Conservation (phyloP, 2,329 filamentous ascomycete species). For the Talaromyces funiculosus region DNA sequence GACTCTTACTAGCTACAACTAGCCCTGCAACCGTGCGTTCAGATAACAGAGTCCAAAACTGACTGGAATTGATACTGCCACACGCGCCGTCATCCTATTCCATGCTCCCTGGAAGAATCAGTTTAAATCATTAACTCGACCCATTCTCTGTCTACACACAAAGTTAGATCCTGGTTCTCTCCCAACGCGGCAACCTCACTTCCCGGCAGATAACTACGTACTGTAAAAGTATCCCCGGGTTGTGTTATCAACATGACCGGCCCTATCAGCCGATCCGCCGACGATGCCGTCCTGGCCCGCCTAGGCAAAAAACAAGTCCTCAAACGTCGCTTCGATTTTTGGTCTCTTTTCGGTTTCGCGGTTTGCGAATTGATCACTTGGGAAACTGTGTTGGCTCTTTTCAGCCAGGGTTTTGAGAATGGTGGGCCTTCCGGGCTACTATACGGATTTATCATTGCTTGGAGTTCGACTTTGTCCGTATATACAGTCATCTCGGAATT, state of each 20-base stretch:
- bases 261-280: constrained; percentile 17
- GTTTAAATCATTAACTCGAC: not conserved
- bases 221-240: not conserved
- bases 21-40: not conserved
- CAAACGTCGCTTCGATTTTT: constrained; percentile 39
- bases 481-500: constrained; percentile 46
- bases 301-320: constrained; percentile 45
- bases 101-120: not conserved
- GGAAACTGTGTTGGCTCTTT: constrained; percentile 43
- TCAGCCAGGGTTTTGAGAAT: constrained; percentile 39
- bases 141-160: not conserved
- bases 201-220: not conserved
- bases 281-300: constrained; percentile 35
- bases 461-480: constrained; percentile 44
- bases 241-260: constrained; percentile 3
- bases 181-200: not conserved
- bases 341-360: constrained; percentile 41
- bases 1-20: not conserved
- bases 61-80: not conserved
- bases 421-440: constrained; percentile 46
- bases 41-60: not conserved
- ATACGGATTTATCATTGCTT: constrained; percentile 50
- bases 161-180: not conserved
- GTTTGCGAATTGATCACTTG: constrained; percentile 43
- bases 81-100: not conserved